Evolutionary conservation across 768 basidiomycete species (phyloP).

Genomic region (Aureoboletus auriporus): DNA sequence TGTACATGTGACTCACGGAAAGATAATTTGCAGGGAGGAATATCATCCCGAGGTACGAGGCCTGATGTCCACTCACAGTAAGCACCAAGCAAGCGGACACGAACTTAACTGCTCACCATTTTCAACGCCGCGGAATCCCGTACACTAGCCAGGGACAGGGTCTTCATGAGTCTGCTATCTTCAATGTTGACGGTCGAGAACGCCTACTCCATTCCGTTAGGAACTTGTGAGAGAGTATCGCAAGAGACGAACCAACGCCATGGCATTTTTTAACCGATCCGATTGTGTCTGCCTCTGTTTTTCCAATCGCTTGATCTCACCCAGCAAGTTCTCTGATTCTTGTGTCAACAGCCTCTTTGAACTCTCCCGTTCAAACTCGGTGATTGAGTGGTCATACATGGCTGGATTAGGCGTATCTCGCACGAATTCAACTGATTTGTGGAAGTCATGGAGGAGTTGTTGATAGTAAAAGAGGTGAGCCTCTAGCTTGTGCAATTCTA

Average conservation of each 20-base stretch:
- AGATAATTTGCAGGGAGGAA: constrained; percentile 54
- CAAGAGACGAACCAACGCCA: constrained; percentile 22
- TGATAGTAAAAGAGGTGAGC: constrained; percentile 56
- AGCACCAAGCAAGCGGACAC: not conserved
- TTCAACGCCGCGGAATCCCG: constrained; percentile 40
- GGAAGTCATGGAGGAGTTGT: constrained; percentile 52
- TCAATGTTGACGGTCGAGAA: constrained; percentile 57
- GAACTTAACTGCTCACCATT: constrained; percentile 11
- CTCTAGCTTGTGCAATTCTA: constrained; percentile 52
- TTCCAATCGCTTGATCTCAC: constrained; percentile 40
- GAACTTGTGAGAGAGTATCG: not conserved
- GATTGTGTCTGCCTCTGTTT: constrained; percentile 26
- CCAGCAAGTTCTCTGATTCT: constrained; percentile 30
- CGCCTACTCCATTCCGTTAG: constrained; percentile 35
- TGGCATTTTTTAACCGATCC: constrained; percentile 30
- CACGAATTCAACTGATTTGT: constrained; percentile 48
- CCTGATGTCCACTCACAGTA: constrained; percentile 24
- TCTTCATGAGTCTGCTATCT: constrained; percentile 50
- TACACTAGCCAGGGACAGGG: constrained; percentile 45
- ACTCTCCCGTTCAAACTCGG: not conserved
- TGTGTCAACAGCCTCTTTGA: constrained; percentile 13
- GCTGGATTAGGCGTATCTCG: constrained; percentile 46
- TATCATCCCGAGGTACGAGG: constrained; percentile 57
- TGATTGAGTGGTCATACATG: constrained; percentile 28
- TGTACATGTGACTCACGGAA: constrained; percentile 15